These are phyloP conservation scores for Oryza australiensis DNA, from an alignment of 176 grass and related monocot species.

Conservation along the genomic window DNA sequence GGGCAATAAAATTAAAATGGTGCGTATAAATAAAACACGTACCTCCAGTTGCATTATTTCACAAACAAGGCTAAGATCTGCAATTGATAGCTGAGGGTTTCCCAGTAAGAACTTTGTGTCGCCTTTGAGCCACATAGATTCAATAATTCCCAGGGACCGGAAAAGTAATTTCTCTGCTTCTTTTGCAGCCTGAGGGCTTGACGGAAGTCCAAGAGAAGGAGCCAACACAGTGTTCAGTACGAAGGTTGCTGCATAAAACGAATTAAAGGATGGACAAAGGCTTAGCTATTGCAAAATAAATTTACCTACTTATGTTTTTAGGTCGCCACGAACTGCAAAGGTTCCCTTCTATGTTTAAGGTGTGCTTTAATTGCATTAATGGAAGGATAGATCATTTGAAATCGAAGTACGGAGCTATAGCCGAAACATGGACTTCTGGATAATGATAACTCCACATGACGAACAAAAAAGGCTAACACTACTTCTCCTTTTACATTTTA, in stretches of 20 bases:
- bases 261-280: not conserved
- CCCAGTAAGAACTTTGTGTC: constrained; percentile 70
- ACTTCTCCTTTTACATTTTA: not conserved
- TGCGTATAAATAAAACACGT: not conserved
- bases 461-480: not conserved
- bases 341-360: not conserved
- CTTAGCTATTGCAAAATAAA: not conserved
- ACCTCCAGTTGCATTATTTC: constrained; percentile 97
- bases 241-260: constrained; percentile 46
- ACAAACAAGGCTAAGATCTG: constrained; percentile 89
- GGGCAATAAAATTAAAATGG: not conserved
- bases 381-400: not conserved
- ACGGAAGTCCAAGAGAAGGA: constrained; percentile 56
- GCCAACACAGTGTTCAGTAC: constrained; percentile 53
- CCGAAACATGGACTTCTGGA: not conserved
- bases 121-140: constrained; percentile 72
- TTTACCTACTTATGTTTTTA: not conserved
- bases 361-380: not conserved
- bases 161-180: constrained; percentile 59
- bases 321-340: not conserved
- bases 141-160: constrained; percentile 57
- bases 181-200: constrained; percentile 57
- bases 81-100: constrained; percentile 65
- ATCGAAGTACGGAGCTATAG: not conserved
- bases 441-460: not conserved